Evolutionary conservation across 2,329 filamentous ascomycete species (phyloP).

Genomic region (Aspergillus hortae): DNA sequence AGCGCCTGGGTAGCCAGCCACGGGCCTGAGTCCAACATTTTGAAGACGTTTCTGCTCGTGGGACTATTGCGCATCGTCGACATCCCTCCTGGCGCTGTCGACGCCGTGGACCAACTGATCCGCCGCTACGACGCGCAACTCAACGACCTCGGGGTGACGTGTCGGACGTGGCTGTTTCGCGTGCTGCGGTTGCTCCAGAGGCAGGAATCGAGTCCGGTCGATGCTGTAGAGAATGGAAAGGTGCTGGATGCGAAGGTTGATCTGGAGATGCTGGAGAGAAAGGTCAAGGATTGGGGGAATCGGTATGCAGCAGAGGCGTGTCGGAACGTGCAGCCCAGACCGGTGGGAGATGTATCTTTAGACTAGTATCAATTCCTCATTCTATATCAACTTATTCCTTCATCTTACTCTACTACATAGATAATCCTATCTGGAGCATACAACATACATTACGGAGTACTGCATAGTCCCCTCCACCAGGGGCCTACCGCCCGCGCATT

Average conservation of each 20-base stretch:
- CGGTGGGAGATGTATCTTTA: not conserved
- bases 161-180: conserved; percentile 19
- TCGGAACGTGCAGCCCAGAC: conserved; percentile 17
- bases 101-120: conserved; percentile 16
- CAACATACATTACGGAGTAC: too few relatives aligned
- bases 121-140: conserved; percentile 16
- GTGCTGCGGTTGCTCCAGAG: conserved; percentile 13
- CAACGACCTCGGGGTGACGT: conserved; percentile 14
- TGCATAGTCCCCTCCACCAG: not conserved
- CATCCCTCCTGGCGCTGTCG: conserved; percentile 8
- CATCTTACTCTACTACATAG: not conserved
- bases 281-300: conserved; percentile 21
- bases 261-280: conserved; percentile 14
- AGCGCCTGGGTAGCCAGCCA: conserved; percentile 19
- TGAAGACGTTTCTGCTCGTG: conserved; percentile 21
- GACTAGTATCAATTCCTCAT: not conserved
- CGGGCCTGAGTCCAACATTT: conserved; percentile 11
- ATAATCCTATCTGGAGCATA: not conserved
- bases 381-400: not conserved
- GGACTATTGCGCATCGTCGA: conserved; percentile 20
- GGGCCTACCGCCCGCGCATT: conserved; percentile 3
- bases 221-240: not conserved
- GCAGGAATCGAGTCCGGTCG: not conserved
- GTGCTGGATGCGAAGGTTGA: conserved; percentile 4
- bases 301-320: conserved; percentile 10